Conservation (phyloP, 345 rosid genomes). For the Eucalyptus leucophloia region DNA sequence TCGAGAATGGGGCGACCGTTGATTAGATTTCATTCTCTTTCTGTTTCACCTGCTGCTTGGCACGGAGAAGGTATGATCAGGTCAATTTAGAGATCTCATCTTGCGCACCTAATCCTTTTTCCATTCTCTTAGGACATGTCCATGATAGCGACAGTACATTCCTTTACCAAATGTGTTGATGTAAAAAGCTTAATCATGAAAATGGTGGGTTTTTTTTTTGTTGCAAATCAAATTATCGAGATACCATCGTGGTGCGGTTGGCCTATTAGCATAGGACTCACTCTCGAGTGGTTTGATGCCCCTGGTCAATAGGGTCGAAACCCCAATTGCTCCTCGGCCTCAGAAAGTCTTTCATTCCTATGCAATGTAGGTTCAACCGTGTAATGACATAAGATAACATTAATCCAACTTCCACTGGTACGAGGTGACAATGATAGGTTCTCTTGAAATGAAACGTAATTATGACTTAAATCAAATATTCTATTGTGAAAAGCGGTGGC, state of each 20-base stretch:
- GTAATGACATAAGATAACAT: no score
- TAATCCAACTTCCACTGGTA: neutral
- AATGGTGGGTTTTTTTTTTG: neutral
- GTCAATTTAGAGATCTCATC: neutral
- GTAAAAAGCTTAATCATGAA: neutral
- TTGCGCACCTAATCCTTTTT: neutral
- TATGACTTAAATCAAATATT: neutral
- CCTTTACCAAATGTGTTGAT: neutral
- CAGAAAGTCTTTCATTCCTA: neutral
- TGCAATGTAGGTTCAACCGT: no score
- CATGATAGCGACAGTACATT: neutral
- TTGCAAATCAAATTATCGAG: neutral
- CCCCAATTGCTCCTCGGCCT: neutral
- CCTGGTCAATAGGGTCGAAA: neutral
- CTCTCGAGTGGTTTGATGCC: neutral
- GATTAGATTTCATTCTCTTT: neutral
- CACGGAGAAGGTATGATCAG: neutral
- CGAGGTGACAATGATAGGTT: accelerated
- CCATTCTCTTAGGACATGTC: neutral
- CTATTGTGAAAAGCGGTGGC: neutral
- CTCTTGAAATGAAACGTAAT: neutral
- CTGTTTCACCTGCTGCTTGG: neutral
- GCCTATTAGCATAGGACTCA: neutral
- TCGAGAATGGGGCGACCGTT: neutral
- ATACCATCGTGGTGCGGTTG: neutral